Base-by-base conservation (phyloP, 1,284 basidiomycete genomes). In the Ganoderma resinaceum region DNA sequence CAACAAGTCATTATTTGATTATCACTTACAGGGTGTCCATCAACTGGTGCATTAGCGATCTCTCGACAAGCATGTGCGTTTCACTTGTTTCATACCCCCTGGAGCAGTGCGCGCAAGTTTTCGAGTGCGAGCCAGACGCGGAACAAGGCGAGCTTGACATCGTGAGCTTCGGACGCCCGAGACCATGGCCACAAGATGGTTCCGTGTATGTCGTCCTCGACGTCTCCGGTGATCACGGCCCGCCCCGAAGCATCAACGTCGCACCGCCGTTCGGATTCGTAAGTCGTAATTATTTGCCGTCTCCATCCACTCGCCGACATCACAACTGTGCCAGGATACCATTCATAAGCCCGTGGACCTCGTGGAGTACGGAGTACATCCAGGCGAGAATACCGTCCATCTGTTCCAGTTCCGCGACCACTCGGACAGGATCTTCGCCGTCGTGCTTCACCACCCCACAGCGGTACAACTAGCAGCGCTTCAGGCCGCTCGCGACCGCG, bases 351-450 rank as follows among this genome's bases (percentile, higher is more conserved):
- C 63, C 64, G 61, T 71, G 29, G 72, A 73, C 37, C 57, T 71
- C 2, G 62, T 68, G 49, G 46, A 60, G 20, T 65, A 61, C 53
- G 43, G 38, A 9, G 49, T 73, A 38, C 60, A 38, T 38, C 58
- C 67, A 1, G 72, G 66, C n/a, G 40, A 29, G 16, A 71, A 71
- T 65, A 58, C 61, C 16, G 40, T 71, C 49, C 64, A 58, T 12
- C 49, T 73, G 6, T 71, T 65, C 60, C 72, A 73, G 59, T 68
- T 67, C 65, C 62, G 65, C 60, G 72, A 71, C 63, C 68, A 66
- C 62, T 73, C 72, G 4, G 70, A 71, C 37, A 62, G 63, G 20
- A 60, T 69, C 23, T 69, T 73, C 63, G 68, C 63, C 23, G 64
- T 65, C 61, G 43, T 70, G 42, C 52, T 71, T 1, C 72, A 73